phyloP scores from a whole-genome alignment of 2,329 filamentous ascomycete species.

The Fusarium acutatum region DNA sequence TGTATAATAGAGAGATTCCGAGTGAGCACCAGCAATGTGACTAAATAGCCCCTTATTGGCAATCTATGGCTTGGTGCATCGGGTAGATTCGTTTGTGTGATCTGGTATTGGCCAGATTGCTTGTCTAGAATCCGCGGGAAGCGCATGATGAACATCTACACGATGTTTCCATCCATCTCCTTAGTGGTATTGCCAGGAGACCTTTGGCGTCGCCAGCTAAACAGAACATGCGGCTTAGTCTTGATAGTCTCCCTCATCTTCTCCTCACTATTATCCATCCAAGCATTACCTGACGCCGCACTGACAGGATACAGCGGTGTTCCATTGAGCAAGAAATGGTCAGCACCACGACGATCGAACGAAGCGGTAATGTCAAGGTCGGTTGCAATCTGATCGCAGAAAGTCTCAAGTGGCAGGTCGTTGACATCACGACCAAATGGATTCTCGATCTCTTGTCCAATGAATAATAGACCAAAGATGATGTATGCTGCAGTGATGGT shows the following conservation, averaged over 20 bases:
- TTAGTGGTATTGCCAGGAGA: rapidly evolving
- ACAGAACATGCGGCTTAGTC: constrained; percentile 50
- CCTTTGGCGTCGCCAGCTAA: constrained; percentile 38
- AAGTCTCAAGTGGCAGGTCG: constrained; percentile 78
- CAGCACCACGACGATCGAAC: constrained; percentile 44
- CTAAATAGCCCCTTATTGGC: no score
- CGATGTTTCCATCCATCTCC: background rate
- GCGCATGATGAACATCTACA: no score
- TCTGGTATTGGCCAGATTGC: no score
- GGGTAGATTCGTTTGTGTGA: no score
- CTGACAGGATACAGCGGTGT: constrained; percentile 64
- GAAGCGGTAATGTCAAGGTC: constrained; percentile 80
- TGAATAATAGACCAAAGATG: constrained; percentile 77
- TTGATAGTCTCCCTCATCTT: constrained; percentile 50
- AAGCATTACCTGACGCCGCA: constrained; percentile 45
- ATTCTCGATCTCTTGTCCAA: constrained; percentile 85
- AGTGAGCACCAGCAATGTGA: no score
- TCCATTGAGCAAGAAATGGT: constrained; percentile 43
- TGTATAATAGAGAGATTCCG: no score
- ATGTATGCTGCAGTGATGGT: constrained; percentile 79
- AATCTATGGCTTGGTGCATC: no score
- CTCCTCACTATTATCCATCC: constrained; percentile 51
- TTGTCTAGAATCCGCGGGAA: no score
- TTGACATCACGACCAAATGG: constrained; percentile 87
- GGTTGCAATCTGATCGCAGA: constrained; percentile 75